A percentile compares a stretch with the other conserved stretches of the same genome.
Conservation (phyloP, 306 rosid genomes). For the Hippophae gyantsensis region DNA sequence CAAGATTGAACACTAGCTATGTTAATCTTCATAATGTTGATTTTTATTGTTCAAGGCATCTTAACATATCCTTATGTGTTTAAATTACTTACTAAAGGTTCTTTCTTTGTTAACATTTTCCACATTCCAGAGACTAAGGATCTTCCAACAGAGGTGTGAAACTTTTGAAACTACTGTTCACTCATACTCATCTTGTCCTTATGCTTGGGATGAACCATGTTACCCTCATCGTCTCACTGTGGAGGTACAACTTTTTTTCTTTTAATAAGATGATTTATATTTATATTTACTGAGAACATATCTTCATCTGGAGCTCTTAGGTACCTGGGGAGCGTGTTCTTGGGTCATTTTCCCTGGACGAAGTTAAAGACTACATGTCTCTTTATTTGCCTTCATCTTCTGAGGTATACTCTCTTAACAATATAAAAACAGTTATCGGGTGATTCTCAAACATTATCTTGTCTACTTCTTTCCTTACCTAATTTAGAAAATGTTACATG, state of each 20-base stretch:
- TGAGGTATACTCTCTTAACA: conserved; percentile 47
- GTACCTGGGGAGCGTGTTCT: conserved; percentile 90
- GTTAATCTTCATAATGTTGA: too few species aligned
- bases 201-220: conserved; percentile 97
- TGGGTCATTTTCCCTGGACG: conserved; percentile 76
- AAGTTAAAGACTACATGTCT: conserved; percentile 69
- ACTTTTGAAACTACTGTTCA: conserved; percentile 69
- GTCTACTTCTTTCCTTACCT: too few species aligned
- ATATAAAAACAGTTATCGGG: too few species aligned
- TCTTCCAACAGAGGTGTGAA: conserved; percentile 89
- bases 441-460: too few species aligned
- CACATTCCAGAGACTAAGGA: conserved; percentile 62
- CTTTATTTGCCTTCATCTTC: conserved; percentile 57
- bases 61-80: background rate
- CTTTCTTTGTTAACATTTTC: conserved; percentile 16
- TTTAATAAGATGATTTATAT: background rate
- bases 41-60: too few species aligned
- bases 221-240: conserved; percentile 78
- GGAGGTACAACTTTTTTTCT: conserved; percentile 44
- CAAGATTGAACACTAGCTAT: too few species aligned
- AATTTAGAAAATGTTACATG: too few species aligned
- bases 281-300: conserved; percentile 19
- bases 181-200: conserved; percentile 60
- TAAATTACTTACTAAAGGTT: background rate
- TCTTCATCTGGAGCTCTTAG: conserved; percentile 25